Evolutionary conservation across 2,329 filamentous ascomycete genomes (phyloP), one percentile per base, ranked within the genome.

Genomic region (Colletotrichum cereale): DNA sequence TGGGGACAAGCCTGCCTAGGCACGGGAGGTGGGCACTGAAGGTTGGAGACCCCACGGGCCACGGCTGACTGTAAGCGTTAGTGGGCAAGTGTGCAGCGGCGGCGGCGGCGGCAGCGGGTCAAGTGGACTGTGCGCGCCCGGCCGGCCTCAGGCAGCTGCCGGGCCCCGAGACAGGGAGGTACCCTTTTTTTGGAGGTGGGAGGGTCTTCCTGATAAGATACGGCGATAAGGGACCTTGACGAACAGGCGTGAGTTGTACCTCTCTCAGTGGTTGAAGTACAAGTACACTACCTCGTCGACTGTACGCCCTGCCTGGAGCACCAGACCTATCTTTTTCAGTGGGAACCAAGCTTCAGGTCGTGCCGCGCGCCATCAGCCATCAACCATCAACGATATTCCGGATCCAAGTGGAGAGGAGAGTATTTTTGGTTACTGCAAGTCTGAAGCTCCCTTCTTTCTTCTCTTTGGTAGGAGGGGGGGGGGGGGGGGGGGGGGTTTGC

Each of bases 81-180:
- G n/a, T 50, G 47, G 7, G 53, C 50, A 34, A 29, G 42, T 56
- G 57, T 31, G 48, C 65, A 67, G 52, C 50, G 26, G 58, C 44
- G 29, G 47, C 47, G 31, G 50, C 44, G 47, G 48, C n/a, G n/a
- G 57, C 47, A 40, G 47, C 26, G 42, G 65, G 56, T 34, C 53
- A n/a, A 58, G 67, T 69, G 67, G 67, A 69, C 62, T 66, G 67
- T 69, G 67, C 67, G 52, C 57, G 10, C 21, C 24, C 1, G 24
- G 3, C 24, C 21, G 10, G 62, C 47, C 62, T 70, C 55, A 70
- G 62, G 62, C 44, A 55, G 6, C 10, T 11, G 42, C 38, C 24
- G 31, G 48, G 65, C 38, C 48, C 57, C 26, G 34, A 58, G 42
- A 38, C 26, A 8, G 34, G 52, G n/a, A 47, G 44, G 2, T 11